Base-by-base conservation (phyloP, 495 filamentous ascomycete genomes). In the Penicillium ucsense region DNA sequence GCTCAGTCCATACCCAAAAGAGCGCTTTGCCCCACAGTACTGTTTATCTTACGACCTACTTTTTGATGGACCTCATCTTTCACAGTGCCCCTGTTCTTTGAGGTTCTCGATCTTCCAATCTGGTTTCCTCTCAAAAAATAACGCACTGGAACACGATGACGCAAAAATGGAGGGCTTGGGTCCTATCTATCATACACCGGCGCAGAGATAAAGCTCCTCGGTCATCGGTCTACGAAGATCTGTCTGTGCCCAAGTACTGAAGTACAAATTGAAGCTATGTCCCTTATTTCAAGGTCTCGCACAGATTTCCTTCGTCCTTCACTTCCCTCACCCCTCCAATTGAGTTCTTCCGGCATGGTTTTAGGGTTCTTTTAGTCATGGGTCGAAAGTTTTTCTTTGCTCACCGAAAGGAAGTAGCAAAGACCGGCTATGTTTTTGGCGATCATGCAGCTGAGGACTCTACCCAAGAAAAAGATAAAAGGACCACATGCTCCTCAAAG, bases 261-360 rank as follows among this genome's bases (percentile, higher is more conserved):
- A 35, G 31, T 46, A 50, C 39, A 50, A 50, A 50, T 45, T 40
- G 41, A 9, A 46, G 36, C 48, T 50, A 35, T 35, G 11, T 50
- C 12, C 37, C 48, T 41, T 11, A 27, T 40, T 11, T 41, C 35
- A 38, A 32, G n/a, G 11, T 38, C 9, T 11, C 30, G 20, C 27
- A 35, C 30, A 50, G 4, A 34, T 38, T 38, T 8, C 86, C 55
- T 88, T 86, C 73, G 84, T 83, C 67, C 69, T 84, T 54, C 83
- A 80, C 31, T 36, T 41, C 31, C 5, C 20, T 20, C 20, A 20
- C 20, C 20, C 20, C 20, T 20, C 20, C 20, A 20, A 33, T 46
- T 31, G 8, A 35, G 7, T 27, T 63, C 63, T 38, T 75, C 81
- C 48, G 82, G 81, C 75, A 69, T 71, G 31, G 20, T 45, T 59